Base-by-base conservation (phyloP, 257 asterid genomes). In the Jacaranda copaia region DNA sequence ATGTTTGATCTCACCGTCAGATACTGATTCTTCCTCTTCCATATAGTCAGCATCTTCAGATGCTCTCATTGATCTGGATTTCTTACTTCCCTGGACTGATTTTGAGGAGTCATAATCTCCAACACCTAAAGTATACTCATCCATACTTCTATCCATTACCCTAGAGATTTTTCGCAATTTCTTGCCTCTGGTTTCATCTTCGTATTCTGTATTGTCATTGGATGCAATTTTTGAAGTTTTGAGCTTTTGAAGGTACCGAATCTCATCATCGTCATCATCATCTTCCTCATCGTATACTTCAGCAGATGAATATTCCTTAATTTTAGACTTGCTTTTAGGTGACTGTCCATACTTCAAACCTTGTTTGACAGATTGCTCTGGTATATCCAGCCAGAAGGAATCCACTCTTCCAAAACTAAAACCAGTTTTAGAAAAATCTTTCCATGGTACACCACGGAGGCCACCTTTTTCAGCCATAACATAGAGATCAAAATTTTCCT, bases 361-460 rank as follows among this genome's bases (percentile, higher is more conserved):
- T 75, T 75, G 86, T 82, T 81, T 83, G 64, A 60, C 62, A 11
- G 86, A 73, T 48, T 77, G 82, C 72, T 71, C 85, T 25, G 82
- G 77, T 60, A 70, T 63, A 77, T 72, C 75, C n/a, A 39, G 88
- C 61, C 48, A 46, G 3, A 80, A 79, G 73, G 82, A 52, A 78
- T 81, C 82, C 53, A 51, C 59, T 74, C 77, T 87, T 18, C 76
- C 82, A 68, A 88, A 56, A 77, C 76, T 68, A 78, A 92, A 87
- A 57, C 92, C 95, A 77, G 77, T 84, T 82, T 76, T 82, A 42
- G 88, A 85, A 81, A 92, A 92, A 80, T 92, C 90, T 82, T 87
- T 90, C 96, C 98, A 92, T 25, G 93, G 96, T 49, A 90, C 82
- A 74, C 91, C 96, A 56, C 80, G 84, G 73, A 92, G 88, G 53